phyloP scores from a whole-genome alignment of 768 basidiomycete genomes.

The Pleurotus citrinopileatus region DNA sequence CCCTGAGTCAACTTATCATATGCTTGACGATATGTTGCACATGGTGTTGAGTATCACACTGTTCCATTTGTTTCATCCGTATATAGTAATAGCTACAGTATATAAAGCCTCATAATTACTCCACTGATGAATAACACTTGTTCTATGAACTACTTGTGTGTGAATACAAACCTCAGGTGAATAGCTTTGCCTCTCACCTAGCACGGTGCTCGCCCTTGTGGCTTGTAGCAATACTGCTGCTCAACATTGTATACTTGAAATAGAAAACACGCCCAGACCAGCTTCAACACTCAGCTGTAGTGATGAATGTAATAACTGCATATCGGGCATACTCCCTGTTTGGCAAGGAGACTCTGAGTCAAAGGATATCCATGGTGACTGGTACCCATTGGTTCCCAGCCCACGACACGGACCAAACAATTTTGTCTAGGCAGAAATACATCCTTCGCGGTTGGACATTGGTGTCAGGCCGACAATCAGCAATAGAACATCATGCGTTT shows the following conservation, averaged over 20 bases:
- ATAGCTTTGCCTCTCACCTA: too few species aligned
- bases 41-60: too few species aligned
- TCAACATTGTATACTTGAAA: neutral
- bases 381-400: neutral
- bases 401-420: neutral
- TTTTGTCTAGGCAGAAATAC: neutral
- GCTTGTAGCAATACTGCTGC: too few species aligned
- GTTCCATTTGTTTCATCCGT: too few species aligned
- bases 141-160: too few species aligned
- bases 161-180: too few species aligned
- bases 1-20: neutral
- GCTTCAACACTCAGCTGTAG: neutral
- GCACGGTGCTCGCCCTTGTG: too few species aligned
- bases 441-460: conserved; percentile 1
- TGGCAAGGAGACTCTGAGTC: neutral
- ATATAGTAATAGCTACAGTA: too few species aligned
- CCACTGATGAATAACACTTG: too few species aligned
- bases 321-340: neutral
- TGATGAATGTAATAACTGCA: conserved; percentile 4
- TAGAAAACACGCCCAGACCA: neutral
- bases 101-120: too few species aligned
- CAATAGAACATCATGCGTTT: neutral
- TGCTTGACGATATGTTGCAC: too few species aligned
- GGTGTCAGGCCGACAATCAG: neutral
- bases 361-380: neutral